Percentiles rank a stretch among this genome's conserved stretches.
Evolutionary conservation across 2,329 filamentous ascomycete genomes (phyloP).

Genomic region (Tolypocladium ovalisporum): DNA sequence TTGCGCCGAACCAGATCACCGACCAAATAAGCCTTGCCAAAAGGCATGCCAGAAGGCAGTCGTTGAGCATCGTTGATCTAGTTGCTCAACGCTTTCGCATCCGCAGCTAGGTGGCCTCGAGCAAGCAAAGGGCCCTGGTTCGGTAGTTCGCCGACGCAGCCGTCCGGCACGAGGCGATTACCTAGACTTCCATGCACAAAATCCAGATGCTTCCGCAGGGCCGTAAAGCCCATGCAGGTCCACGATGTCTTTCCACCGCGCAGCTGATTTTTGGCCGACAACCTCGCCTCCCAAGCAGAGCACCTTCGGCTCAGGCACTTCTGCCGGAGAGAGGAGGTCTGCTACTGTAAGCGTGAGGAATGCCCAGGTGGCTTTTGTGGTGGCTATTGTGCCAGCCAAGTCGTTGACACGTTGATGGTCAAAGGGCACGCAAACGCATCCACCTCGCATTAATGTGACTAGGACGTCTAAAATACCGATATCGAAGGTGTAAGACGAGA

Average conservation of each 20-base stretch:
- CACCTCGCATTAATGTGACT: slow-evolving; percentile 6
- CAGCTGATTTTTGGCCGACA: not conserved
- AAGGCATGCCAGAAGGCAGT: not conserved
- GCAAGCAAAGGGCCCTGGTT: slow-evolving; percentile 33
- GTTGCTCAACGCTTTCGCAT: slow-evolving; percentile 26
- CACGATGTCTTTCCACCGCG: not conserved
- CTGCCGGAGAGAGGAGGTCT: not conserved
- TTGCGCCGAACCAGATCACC: slow-evolving; percentile 33
- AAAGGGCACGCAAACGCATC: slow-evolving; percentile 7
- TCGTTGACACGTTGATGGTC: slow-evolving; percentile 7
- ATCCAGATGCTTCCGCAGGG: not conserved
- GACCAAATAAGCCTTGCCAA: slow-evolving; percentile 25
- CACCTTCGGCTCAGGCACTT: not conserved
- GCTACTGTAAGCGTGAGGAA: slow-evolving; percentile 5
- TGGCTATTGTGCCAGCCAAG: slow-evolving; percentile 4
- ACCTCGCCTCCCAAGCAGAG: slow-evolving; percentile 1
- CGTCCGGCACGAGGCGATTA: slow-evolving; percentile 14
- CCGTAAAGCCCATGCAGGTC: not conserved
- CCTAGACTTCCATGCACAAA: not conserved
- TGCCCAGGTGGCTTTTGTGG: not conserved
- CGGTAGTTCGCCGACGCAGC: slow-evolving; percentile 19
- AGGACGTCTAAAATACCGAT: slow-evolving; percentile 7
- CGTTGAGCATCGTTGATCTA: slow-evolving; percentile 10
- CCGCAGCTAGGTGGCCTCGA: slow-evolving; percentile 36
- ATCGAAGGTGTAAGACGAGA: slow-evolving; percentile 10